These are phyloP conservation scores for Purpureocillium takamizusanense DNA, from an alignment of 2,329 filamentous ascomycete genomes.

Conservation along the genomic window DNA sequence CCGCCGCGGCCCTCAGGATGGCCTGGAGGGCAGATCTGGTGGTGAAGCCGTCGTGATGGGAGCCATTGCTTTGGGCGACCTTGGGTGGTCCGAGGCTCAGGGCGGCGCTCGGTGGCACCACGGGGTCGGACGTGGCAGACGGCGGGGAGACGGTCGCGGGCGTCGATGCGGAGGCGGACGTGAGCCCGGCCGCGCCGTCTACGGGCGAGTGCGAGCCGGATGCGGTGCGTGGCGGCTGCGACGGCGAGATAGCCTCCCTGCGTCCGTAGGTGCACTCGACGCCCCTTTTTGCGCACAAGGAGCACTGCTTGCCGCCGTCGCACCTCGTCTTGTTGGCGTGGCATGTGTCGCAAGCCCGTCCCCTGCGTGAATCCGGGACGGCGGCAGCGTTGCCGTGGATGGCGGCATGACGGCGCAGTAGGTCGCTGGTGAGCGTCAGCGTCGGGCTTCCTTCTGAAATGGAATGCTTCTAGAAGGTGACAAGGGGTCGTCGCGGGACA, in stretches of 20 bases:
- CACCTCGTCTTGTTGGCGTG: slow-evolving; percentile 37
- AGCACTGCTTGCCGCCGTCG: slow-evolving; percentile 28
- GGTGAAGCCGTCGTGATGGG: background rate
- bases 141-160: background rate
- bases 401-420: slow-evolving; percentile 26
- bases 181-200: background rate
- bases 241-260: slow-evolving; percentile 1
- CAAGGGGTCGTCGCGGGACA: background rate
- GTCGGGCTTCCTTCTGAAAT: too few species aligned
- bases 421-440: slow-evolving; percentile 16
- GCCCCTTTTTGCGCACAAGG: slow-evolving; percentile 27
- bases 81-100: background rate
- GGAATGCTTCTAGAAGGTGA: background rate
- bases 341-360: slow-evolving; percentile 32
- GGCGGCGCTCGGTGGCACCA: background rate
- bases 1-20: slow-evolving; percentile 3
- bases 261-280: slow-evolving; percentile 27
- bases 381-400: slow-evolving; percentile 21
- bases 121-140: background rate
- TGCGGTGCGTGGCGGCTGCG: background rate
- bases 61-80: background rate
- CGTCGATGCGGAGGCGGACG: background rate
- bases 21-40: slow-evolving; percentile 5
- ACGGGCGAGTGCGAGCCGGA: background rate
- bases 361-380: slow-evolving; percentile 21